Evolutionary conservation across 108 stramenopile species (phyloP).

Genomic region (Stephanodiscus triporus): DNA sequence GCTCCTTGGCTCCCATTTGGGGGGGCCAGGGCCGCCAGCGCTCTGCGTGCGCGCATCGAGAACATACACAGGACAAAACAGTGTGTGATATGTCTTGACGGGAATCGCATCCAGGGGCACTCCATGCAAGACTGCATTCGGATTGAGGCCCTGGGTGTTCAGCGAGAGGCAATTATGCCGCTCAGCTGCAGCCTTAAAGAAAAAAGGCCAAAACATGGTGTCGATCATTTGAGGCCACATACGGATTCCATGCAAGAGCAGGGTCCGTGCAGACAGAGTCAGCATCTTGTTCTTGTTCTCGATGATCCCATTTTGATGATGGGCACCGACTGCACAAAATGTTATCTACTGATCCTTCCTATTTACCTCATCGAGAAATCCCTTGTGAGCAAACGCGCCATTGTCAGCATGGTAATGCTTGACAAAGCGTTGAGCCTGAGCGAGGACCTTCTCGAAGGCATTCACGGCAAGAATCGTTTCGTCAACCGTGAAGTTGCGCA

Average conservation of each 20-base stretch:
- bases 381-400: conserved; percentile 14
- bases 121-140: background rate
- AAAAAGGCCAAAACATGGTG: conserved; percentile 31
- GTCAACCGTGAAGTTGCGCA: no score
- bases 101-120: no score
- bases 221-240: no score
- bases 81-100: conserved; percentile 20
- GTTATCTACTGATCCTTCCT: conserved; percentile 5
- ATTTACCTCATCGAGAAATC: no score
- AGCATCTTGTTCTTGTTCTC: no score
- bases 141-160: background rate
- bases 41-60: conserved; percentile 12
- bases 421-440: background rate
- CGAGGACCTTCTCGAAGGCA: conserved; percentile 19
- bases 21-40: conserved; percentile 7
- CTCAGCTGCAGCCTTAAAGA: conserved; percentile 19
- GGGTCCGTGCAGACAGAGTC: no score
- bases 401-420: conserved; percentile 32
- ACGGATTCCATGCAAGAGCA: no score
- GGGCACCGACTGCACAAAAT: no score
- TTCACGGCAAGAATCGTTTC: conserved; percentile 12
- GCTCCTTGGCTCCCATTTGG: conserved; percentile 31
- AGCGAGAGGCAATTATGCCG: conserved; percentile 11
- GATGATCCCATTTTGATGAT: no score
- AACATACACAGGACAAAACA: conserved; percentile 18